Conservation (phyloP, 257 asterid genomes). For the Solanum sejunctum region DNA sequence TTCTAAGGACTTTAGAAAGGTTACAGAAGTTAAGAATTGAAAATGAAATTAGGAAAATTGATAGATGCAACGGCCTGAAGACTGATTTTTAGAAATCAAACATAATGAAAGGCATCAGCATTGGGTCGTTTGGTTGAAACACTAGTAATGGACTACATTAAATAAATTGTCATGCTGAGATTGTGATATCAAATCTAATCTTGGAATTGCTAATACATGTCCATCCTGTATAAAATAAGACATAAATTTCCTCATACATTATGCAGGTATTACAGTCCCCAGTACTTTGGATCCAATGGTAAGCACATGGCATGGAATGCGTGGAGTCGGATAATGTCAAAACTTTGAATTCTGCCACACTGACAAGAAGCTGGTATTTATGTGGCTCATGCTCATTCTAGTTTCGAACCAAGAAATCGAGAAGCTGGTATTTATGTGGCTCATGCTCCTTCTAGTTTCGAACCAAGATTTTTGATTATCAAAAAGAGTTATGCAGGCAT, state of each 20-base stretch:
- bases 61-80: neutral
- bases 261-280: neutral
- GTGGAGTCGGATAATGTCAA: neutral
- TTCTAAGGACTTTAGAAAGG: neutral
- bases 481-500: neutral
- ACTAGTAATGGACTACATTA: neutral
- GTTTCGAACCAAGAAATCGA: neutral
- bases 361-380: neutral
- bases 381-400: neutral
- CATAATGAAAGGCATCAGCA: neutral
- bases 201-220: neutral
- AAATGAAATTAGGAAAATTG: neutral
- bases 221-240: neutral
- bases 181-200: neutral
- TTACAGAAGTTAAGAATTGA: neutral
- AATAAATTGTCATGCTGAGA: neutral
- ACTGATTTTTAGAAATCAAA: neutral
- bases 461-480: neutral
- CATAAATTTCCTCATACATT: neutral
- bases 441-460: neutral
- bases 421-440: neutral
- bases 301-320: neutral
- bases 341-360: neutral
- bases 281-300: neutral
- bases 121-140: neutral